Conservation (phyloP, 75 land plant genomes). For the Ceratopteris richardii region DNA sequence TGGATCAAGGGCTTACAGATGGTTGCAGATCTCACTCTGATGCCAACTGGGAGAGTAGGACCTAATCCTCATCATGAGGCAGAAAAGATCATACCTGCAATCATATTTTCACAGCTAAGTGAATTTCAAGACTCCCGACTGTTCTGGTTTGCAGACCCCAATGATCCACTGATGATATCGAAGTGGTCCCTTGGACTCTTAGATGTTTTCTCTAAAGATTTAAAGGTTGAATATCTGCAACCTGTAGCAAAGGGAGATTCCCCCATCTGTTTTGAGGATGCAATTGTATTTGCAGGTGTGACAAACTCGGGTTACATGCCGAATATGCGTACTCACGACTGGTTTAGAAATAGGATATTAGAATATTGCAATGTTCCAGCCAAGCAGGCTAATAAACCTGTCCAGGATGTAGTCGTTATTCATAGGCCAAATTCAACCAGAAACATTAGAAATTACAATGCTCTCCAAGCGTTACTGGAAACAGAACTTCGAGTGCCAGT, state of each 20-base stretch:
- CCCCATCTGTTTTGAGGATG: conserved; percentile 38
- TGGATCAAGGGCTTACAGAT: conserved; percentile 33
- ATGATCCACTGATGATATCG: conserved; percentile 21
- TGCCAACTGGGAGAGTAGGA: conserved; percentile 37
- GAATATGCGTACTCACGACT: conserved; percentile 21
- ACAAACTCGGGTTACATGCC: conserved; percentile 40
- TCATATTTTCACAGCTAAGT: conserved; percentile 28
- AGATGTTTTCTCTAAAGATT: conserved; percentile 18
- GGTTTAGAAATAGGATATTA: conserved; percentile 31
- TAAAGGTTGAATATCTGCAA: conserved; percentile 23
- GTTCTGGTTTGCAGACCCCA: conserved; percentile 28
- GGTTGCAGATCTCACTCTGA: conserved; percentile 36
- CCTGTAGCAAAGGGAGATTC: conserved; percentile 12
- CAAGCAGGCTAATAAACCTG: conserved; percentile 18
- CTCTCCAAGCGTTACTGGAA: conserved; percentile 14
- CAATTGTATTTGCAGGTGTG: conserved; percentile 24
- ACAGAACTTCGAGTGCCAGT: conserved; percentile 18
- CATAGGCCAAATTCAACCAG: conserved; percentile 27
- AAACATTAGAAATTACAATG: conserved; percentile 24
- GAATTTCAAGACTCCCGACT: conserved; percentile 20
- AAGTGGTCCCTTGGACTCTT: conserved; percentile 35
- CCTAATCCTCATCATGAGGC: conserved; percentile 45
- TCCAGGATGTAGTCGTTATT: conserved; percentile 21
- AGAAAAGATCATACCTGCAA: conserved; percentile 35
- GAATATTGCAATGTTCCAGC: conserved; percentile 25